A percentile compares a stretch with the other conserved stretches of the same genome.
Evolutionary conservation across 306 rosid species (phyloP).

Genomic region (Herpetospermum pedunculosum): DNA sequence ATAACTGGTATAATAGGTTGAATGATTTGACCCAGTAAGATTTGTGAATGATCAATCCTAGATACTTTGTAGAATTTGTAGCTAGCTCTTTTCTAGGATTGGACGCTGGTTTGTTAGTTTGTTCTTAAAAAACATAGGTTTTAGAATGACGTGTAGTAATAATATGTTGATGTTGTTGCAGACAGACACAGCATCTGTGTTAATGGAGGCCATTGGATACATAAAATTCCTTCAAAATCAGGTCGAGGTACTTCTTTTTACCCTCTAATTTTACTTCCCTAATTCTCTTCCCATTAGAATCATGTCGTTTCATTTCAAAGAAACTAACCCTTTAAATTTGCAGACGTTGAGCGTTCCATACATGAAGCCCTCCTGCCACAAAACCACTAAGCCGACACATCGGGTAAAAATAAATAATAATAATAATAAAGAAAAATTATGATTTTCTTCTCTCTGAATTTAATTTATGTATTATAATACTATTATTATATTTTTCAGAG

Average conservation of each 20-base stretch:
- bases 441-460: neutral
- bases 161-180: slow-evolving; percentile 22
- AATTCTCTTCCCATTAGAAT: neutral
- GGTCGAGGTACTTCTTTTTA: slow-evolving; percentile 56
- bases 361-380: slow-evolving; percentile 55
- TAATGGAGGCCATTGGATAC: slow-evolving; percentile 59
- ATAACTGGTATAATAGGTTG: no score
- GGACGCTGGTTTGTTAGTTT: neutral
- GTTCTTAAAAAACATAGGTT: neutral
- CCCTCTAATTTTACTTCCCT: neutral
- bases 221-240: slow-evolving; percentile 73
- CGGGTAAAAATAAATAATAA: slow-evolving; percentile 29
- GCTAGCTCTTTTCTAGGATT: neutral
- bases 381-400: slow-evolving; percentile 28
- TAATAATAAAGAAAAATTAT: neutral
- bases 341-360: slow-evolving; percentile 92
- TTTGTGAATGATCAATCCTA: neutral
- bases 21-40: neutral
- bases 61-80: neutral
- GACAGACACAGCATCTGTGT: slow-evolving; percentile 34
- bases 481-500: slow-evolving; percentile 21
- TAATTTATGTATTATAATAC: neutral
- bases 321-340: neutral
- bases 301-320: neutral
- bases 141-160: slow-evolving; percentile 6